A percentile compares a stretch with the other conserved stretches of the same genome.
These are phyloP conservation scores for Luffa acutangula DNA, from an alignment of 306 rosid genomes.

Conservation along the genomic window DNA sequence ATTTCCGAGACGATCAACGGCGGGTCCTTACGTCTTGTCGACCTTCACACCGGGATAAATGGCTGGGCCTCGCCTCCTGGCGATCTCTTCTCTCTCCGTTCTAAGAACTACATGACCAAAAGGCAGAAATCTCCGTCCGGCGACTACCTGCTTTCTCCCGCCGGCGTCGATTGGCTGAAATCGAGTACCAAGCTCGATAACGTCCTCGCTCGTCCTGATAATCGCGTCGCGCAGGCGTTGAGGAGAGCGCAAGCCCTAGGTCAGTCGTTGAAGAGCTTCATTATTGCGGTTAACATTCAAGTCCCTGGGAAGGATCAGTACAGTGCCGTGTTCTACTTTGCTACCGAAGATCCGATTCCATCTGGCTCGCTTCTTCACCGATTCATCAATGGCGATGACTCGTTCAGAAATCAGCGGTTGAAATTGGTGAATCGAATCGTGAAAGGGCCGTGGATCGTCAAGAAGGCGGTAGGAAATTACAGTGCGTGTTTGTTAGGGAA, in stretches of 20 bases:
- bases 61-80: slow-evolving; percentile 98
- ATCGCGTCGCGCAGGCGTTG: slow-evolving; percentile 47
- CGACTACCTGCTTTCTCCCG: slow-evolving; percentile 59
- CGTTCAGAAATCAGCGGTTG: slow-evolving; percentile 71
- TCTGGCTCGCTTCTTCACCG: slow-evolving; percentile 55
- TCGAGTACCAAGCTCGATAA: slow-evolving; percentile 64
- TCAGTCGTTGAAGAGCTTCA: slow-evolving; percentile 49
- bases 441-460: slow-evolving; percentile 92
- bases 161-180: slow-evolving; percentile 83
- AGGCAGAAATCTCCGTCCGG: slow-evolving; percentile 59
- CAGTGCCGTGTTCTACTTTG: slow-evolving; percentile 83
- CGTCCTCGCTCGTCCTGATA: slow-evolving; percentile 67
- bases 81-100: slow-evolving; percentile 61
- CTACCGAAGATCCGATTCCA: slow-evolving; percentile 54
- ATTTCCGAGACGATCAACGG: slow-evolving; percentile 40
- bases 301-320: slow-evolving; percentile 83
- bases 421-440: slow-evolving; percentile 88
- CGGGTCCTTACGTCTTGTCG: slow-evolving; percentile 66
- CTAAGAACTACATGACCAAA: slow-evolving; percentile 38
- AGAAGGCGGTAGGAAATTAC: slow-evolving; percentile 72
- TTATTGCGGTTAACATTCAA: slow-evolving; percentile 76
- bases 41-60: slow-evolving; percentile 52
- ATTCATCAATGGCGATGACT: slow-evolving; percentile 69
- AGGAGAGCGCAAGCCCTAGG: slow-evolving; percentile 45
- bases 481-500: slow-evolving; percentile 79